Evolutionary conservation across 164 flowering plant species (phyloP), one percentile per base, ranked within the genome.

Genomic region (Platanus orientalis): DNA sequence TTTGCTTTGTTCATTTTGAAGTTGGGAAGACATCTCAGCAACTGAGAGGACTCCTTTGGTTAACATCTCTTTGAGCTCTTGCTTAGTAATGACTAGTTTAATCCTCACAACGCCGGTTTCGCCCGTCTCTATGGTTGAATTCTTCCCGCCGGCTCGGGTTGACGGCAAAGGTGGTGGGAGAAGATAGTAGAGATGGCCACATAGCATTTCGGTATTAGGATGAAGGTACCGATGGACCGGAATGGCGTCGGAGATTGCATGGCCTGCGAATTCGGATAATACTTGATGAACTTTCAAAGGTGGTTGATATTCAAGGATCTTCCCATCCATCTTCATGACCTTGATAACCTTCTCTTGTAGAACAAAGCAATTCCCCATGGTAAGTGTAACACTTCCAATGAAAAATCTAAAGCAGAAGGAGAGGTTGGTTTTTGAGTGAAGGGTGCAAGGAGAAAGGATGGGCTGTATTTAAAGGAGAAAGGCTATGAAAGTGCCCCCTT

Each of bases 331-430:
- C 78, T 75, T 87, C 80, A 87, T 71, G n/a, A 87, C 62, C 68
- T 64, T 78, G 62, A 85, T 63, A 4, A 66, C 30, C 39, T 75
- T 76, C 28, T 61, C 63, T 59, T 81, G 78, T 12, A 48, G 64
- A 68, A 70, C 78, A 60, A 90, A 65, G 80, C 97, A 90, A 61
- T 90, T 90, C 50, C 97, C 94, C 97, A 88, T 90, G 40, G 55
- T 58, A 10, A 6, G 27, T 32, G 40, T 58, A 32, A 4, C 4
- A 32, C 36, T n/a, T n/a, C n/a, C n/a, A n/a, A 13, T n/a, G 11
- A 32, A 12, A 24, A 48, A 7, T 26, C 16, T 24, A 13, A 29
- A 17, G 17, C 25, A 21, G 28, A 19, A n/a, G 19, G 16, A 1
- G 0, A 2, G 25, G 32, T 44, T 28, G 16, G 40, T 47, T 61